Evolutionary conservation across 78 protist species (phyloP).

Genomic region (Corallochytrium limacisporum): DNA sequence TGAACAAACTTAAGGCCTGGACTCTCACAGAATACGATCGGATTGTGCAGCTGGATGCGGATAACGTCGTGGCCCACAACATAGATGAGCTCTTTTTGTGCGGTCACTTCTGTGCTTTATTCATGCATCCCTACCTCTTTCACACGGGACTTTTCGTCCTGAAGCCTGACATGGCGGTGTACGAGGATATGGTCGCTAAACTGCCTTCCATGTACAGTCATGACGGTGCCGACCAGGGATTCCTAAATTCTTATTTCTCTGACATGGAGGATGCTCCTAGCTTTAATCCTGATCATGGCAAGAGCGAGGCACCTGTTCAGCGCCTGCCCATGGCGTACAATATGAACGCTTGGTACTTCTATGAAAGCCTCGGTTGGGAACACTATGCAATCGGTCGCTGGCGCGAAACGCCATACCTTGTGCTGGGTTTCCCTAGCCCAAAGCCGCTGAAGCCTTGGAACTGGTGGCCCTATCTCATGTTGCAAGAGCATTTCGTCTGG

Average conservation of each 20-base stretch:
- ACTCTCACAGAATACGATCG: constrained; percentile 6
- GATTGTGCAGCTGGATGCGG: constrained; percentile 19
- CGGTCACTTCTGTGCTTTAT: constrained; percentile 26
- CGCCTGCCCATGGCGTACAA: constrained; percentile 9
- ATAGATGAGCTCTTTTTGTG: constrained; percentile 14
- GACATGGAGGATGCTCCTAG: constrained; percentile 2
- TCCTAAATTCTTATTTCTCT: background rate
- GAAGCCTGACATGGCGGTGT: constrained; percentile 14
- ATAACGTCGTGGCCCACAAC: constrained; percentile 3
- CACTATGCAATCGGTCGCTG: background rate
- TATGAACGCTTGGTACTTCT: constrained; percentile 17
- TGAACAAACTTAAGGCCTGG: constrained; percentile 18
- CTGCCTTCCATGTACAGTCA: background rate
- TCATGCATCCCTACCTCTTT: constrained; percentile 14
- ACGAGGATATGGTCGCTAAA: constrained; percentile 1
- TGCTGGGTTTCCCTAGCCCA: constrained; percentile 8
- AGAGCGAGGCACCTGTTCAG: background rate
- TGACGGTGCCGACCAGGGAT: constrained; percentile 34
- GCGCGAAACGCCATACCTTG: background rate
- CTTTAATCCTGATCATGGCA: background rate
- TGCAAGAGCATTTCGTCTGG: constrained; percentile 25
- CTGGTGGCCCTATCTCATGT: constrained; percentile 9
- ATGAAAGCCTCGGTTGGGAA: constrained; percentile 16
- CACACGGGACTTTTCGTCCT: constrained; percentile 24
- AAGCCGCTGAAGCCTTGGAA: constrained; percentile 14